Evolutionary conservation across 306 rosid species (phyloP).

Genomic region (Casuarina equisetifolia): DNA sequence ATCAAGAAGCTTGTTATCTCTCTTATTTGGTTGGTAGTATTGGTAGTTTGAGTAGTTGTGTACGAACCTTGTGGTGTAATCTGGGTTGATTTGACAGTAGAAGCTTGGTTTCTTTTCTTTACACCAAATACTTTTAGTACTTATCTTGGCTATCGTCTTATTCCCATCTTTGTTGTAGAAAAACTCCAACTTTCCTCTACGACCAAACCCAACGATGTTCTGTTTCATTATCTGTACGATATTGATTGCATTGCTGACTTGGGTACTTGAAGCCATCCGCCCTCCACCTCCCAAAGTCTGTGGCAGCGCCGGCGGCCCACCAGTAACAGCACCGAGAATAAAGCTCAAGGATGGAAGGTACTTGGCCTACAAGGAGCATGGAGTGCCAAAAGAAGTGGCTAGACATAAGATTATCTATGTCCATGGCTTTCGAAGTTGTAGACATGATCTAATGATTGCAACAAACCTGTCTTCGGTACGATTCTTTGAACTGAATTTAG

Average conservation of each 20-base stretch:
- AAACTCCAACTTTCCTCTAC: too few species aligned
- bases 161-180: too few species aligned
- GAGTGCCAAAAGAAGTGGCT: conserved; percentile 45
- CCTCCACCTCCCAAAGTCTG: conserved; percentile 46
- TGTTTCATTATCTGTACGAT: too few species aligned
- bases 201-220: too few species aligned
- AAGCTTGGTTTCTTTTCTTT: too few species aligned
- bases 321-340: conserved; percentile 48
- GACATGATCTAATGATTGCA: conserved; percentile 25
- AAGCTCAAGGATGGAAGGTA: conserved; percentile 67
- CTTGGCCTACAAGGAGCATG: conserved; percentile 64
- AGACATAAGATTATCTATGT: conserved; percentile 45
- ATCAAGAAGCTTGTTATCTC: too few species aligned
- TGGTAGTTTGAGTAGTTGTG: too few species aligned
- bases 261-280: conserved; percentile 25
- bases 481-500: neutral
- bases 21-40: too few species aligned
- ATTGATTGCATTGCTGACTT: conserved; percentile 35
- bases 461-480: conserved; percentile 18
- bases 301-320: conserved; percentile 54
- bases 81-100: too few species aligned
- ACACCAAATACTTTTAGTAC: too few species aligned
- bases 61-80: too few species aligned
- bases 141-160: too few species aligned
- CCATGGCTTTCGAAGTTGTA: conserved; percentile 39